Evolutionary conservation across 441 rosid genomes (phyloP).

Genomic region (Dalechampia spathulata): DNA sequence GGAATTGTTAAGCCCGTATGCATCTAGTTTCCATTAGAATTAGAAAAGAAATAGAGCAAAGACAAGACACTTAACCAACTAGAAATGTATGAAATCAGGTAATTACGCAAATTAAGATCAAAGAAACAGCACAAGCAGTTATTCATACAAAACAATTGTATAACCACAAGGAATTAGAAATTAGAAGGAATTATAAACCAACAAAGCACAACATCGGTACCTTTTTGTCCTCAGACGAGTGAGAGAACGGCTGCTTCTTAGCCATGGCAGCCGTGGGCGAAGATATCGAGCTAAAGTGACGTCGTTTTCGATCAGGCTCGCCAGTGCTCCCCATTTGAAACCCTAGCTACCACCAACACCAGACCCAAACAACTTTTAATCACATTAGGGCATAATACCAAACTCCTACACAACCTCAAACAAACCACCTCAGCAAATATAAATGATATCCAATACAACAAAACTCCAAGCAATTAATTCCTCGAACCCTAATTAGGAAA

Average conservation of each 20-base stretch:
- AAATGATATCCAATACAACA: neutral
- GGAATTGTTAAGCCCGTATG: neutral
- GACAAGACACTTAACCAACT: neutral
- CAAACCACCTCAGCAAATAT: neutral
- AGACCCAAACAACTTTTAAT: slow-evolving; percentile 22
- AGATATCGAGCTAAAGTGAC: slow-evolving; percentile 73
- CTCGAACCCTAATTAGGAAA: slow-evolving; percentile 23
- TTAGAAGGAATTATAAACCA: neutral
- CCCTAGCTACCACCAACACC: slow-evolving; percentile 44
- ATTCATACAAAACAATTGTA: neutral
- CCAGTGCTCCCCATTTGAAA: slow-evolving; percentile 87
- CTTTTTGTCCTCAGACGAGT: slow-evolving; percentile 81
- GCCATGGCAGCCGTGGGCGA: slow-evolving; percentile 70
- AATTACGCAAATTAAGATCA: neutral
- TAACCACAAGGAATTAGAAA: too few species aligned
- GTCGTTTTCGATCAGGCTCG: slow-evolving; percentile 89
- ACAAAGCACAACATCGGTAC: slow-evolving; percentile 16
- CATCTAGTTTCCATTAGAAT: neutral
- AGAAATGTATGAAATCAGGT: neutral
- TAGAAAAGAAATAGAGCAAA: neutral
- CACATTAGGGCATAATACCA: slow-evolving; percentile 22
- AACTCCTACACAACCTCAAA: neutral
- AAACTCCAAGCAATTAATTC: neutral
- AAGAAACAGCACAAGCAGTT: neutral
- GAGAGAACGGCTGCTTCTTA: slow-evolving; percentile 64